Evolutionary conservation across 169 alveolate species (phyloP).

Genomic region (Condylostoma magnum): DNA sequence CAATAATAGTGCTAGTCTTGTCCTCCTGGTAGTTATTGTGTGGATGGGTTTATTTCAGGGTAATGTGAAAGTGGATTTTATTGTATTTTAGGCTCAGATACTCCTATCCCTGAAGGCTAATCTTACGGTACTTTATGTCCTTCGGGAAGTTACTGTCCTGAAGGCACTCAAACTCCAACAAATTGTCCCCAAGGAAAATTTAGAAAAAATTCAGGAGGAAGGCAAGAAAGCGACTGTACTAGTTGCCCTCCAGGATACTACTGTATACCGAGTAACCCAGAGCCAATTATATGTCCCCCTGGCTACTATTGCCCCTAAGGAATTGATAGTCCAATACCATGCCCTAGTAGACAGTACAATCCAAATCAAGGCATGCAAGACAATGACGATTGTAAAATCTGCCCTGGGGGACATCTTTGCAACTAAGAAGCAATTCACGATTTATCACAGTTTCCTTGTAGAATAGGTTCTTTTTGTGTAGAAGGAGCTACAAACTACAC

Average conservation of each 20-base stretch:
- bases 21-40: slow-evolving; percentile 52
- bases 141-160: slow-evolving; percentile 54
- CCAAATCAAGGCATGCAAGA: slow-evolving; percentile 3
- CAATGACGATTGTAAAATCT: slow-evolving; percentile 28
- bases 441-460: slow-evolving; percentile 52
- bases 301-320: slow-evolving; percentile 60
- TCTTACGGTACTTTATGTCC: slow-evolving; percentile 49
- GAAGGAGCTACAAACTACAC: slow-evolving; percentile 36
- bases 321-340: slow-evolving; percentile 20
- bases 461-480: slow-evolving; percentile 65
- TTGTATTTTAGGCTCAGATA: slow-evolving; percentile 42
- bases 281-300: slow-evolving; percentile 44
- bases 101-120: slow-evolving; percentile 49
- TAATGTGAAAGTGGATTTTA: slow-evolving; percentile 48
- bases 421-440: slow-evolving; percentile 37
- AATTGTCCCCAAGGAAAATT: slow-evolving; percentile 41
- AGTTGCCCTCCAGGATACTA: slow-evolving; percentile 53
- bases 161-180: slow-evolving; percentile 38
- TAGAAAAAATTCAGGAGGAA: slow-evolving; percentile 27
- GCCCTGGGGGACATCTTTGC: slow-evolving; percentile 78
- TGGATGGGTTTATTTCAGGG: slow-evolving; percentile 33
- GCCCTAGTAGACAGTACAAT: slow-evolving; percentile 36
- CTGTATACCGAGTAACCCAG: slow-evolving; percentile 48
- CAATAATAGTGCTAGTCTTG: slow-evolving; percentile 51
- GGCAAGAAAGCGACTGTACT: slow-evolving; percentile 15